phyloP scores from a whole-genome alignment of 345 rosid species.

The Noccaea caerulescens region DNA sequence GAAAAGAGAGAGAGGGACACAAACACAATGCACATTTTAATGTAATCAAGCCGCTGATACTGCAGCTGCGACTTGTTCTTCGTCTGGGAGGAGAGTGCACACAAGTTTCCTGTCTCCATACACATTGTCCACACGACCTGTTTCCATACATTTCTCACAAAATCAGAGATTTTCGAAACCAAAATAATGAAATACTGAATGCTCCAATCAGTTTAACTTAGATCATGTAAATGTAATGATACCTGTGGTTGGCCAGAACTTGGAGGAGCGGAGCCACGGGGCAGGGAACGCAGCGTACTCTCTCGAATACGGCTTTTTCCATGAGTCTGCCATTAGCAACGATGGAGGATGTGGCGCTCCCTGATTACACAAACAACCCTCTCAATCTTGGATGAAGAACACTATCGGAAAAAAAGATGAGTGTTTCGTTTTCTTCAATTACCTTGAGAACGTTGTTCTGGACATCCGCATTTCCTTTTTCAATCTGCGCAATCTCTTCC shows the following conservation, averaged over 20 bases:
- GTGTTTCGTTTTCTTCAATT: constrained; percentile 22
- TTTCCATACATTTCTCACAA: constrained; percentile 32
- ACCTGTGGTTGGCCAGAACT: constrained; percentile 98
- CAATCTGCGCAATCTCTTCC: constrained; percentile 92
- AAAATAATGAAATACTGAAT: neutral
- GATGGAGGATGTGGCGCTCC: constrained; percentile 99
- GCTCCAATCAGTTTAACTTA: neutral
- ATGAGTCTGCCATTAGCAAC: constrained; percentile 94
- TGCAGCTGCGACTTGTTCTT: constrained; percentile 85
- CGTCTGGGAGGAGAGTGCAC: constrained; percentile 87
- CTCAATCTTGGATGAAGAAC: neutral
- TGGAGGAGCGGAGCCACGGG: constrained; percentile 85
- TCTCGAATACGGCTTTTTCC: constrained; percentile 91
- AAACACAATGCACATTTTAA: constrained; percentile 18
- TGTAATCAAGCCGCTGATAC: constrained; percentile 49
- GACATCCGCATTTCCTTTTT: constrained; percentile 89
- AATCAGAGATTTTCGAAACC: constrained; percentile 26
- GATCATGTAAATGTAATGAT: constrained; percentile 14
- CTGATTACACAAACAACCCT: constrained; percentile 47
- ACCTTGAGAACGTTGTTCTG: constrained; percentile 96
- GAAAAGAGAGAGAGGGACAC: neutral
- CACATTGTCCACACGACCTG: constrained; percentile 95
- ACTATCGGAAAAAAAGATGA: constrained; percentile 2
- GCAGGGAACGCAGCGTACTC: constrained; percentile 98
- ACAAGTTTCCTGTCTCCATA: constrained; percentile 95